Percentiles rank a stretch among this genome's conserved stretches.
Evolutionary conservation across 164 flowering plant species (phyloP).

Genomic region (Hamamelis virginiana): DNA sequence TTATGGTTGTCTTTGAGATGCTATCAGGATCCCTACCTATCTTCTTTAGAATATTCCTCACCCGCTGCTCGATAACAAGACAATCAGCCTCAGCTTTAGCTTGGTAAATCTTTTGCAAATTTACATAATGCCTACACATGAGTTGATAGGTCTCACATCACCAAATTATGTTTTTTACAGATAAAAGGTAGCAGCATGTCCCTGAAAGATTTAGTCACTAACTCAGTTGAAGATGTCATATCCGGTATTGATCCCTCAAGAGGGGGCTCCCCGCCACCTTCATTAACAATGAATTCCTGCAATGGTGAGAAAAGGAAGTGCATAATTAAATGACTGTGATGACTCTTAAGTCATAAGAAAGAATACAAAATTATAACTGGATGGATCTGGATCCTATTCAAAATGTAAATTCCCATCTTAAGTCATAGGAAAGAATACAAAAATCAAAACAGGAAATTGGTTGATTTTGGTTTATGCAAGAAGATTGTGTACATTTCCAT

Average conservation of each 20-base stretch:
- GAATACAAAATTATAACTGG: background rate
- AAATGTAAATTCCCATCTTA: too few relatives aligned
- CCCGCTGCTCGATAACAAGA: slow-evolving; percentile 66
- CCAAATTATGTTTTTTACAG: background rate
- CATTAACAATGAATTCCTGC: slow-evolving; percentile 88
- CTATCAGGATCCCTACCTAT: slow-evolving; percentile 76
- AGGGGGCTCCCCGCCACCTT: slow-evolving; percentile 93
- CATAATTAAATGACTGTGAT: background rate
- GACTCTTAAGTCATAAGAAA: too few relatives aligned
- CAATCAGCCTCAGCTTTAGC: slow-evolving; percentile 95
- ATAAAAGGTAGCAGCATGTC: background rate
- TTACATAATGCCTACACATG: slow-evolving; percentile 73
- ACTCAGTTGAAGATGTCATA: slow-evolving; percentile 99
- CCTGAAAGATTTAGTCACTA: slow-evolving; percentile 28
- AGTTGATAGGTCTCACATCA: slow-evolving; percentile 10
- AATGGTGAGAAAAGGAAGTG: slow-evolving; percentile 6
- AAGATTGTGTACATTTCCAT: too few relatives aligned
- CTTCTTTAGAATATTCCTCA: slow-evolving; percentile 62
- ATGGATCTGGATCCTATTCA: too few relatives aligned
- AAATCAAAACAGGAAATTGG: too few relatives aligned
- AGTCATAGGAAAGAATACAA: too few relatives aligned
- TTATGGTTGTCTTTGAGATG: slow-evolving; percentile 64
- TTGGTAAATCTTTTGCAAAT: slow-evolving; percentile 86
- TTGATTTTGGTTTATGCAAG: too few relatives aligned
- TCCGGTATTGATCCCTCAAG: slow-evolving; percentile 97